A percentile compares a stretch with the other conserved stretches of the same genome.
Conservation (phyloP, 345 rosid species). For the Citrus australasica region DNA sequence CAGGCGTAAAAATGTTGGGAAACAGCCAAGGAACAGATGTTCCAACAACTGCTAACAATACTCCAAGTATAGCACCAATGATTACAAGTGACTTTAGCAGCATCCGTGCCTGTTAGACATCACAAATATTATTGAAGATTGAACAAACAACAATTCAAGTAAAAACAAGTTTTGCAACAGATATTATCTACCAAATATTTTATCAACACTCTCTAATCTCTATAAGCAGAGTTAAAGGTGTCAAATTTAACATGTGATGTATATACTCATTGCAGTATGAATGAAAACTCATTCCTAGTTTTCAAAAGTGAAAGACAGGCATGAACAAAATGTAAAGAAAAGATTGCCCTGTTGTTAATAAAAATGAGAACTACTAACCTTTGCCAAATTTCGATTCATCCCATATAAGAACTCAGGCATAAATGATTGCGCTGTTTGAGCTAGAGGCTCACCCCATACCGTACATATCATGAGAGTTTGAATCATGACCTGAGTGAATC, state of each 20-base stretch:
- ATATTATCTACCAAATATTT: not conserved
- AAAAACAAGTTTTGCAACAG: not conserved
- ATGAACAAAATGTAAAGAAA: not conserved
- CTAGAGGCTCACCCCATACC: constrained; percentile 55
- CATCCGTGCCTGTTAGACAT: constrained; percentile 40
- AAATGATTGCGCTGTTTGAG: constrained; percentile 60
- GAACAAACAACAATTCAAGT: not conserved
- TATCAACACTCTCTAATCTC: not conserved
- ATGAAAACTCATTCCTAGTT: not conserved
- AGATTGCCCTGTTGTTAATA: not conserved
- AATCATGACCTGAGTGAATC: constrained; percentile 28
- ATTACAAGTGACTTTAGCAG: constrained; percentile 46
- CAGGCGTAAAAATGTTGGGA: constrained; percentile 48
- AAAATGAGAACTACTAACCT: constrained; percentile 24
- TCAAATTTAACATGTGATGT: not conserved
- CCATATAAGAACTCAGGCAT: constrained; percentile 56
- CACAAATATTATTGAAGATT: not conserved
- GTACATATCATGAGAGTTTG: constrained; percentile 45
- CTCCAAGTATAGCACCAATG: constrained; percentile 39
- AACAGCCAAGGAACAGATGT: constrained; percentile 45
- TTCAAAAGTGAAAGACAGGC: not conserved
- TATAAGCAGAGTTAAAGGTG: not conserved
- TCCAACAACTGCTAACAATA: constrained; percentile 35
- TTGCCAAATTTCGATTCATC: constrained; percentile 30
- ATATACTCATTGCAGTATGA: not conserved